Evolutionary conservation across 148 eudicot species (phyloP).

Genomic region (Mesembryanthemum crystallinum): DNA sequence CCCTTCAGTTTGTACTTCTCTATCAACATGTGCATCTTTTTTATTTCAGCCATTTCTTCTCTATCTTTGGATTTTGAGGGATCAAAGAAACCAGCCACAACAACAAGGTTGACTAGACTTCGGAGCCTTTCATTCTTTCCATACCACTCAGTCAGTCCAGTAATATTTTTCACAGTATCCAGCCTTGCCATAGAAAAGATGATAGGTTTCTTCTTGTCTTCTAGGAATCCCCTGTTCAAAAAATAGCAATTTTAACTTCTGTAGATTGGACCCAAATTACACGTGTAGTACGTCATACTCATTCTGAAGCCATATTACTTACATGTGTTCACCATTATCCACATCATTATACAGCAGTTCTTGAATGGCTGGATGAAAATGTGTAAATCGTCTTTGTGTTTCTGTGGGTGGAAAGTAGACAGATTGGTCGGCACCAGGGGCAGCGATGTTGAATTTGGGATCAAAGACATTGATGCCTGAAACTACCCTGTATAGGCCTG

Average conservation of each 20-base stretch:
- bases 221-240: slow-evolving; percentile 65
- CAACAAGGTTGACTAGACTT: slow-evolving; percentile 71
- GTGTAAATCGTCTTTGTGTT: slow-evolving; percentile 56
- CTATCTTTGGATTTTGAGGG: slow-evolving; percentile 88
- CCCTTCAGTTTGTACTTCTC: slow-evolving; percentile 76
- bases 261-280: neutral
- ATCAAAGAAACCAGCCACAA: slow-evolving; percentile 87
- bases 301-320: slow-evolving; percentile 23
- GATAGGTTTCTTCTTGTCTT: slow-evolving; percentile 77
- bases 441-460: slow-evolving; percentile 88
- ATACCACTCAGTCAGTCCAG: slow-evolving; percentile 83
- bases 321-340: slow-evolving; percentile 79
- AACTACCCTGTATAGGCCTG: slow-evolving; percentile 79
- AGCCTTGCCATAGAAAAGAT: slow-evolving; percentile 97
- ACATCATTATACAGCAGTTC: slow-evolving; percentile 64
- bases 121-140: slow-evolving; percentile 79
- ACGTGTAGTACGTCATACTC: neutral
- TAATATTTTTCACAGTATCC: slow-evolving; percentile 80
- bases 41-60: slow-evolving; percentile 87
- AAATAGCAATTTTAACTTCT: slow-evolving; percentile 4
- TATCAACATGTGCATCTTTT: slow-evolving; percentile 71
- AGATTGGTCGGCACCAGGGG: slow-evolving; percentile 96
- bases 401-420: slow-evolving; percentile 78
- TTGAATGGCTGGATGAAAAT: slow-evolving; percentile 64
- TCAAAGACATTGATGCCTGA: slow-evolving; percentile 92